Conservation (phyloP, 345 rosid species). For the Eucalyptus curtisii region DNA sequence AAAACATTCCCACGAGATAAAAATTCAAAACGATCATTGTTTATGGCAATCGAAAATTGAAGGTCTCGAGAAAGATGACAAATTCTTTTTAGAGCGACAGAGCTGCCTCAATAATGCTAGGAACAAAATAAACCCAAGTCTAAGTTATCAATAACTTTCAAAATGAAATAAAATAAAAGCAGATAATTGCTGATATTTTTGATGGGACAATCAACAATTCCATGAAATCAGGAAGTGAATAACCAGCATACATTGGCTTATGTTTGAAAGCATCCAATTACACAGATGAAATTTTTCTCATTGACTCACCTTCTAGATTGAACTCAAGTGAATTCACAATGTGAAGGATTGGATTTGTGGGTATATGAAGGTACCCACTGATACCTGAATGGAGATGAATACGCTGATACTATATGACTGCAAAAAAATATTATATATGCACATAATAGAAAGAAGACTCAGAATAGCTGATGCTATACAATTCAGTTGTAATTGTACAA, state of each 20-base stretch:
- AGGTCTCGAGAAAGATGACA: neutral
- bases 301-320: conserved; percentile 40
- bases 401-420: neutral
- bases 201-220: neutral
- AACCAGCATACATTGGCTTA: neutral
- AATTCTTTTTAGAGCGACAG: neutral
- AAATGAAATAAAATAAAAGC: neutral
- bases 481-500: neutral
- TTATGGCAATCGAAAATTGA: neutral
- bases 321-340: conserved; percentile 45
- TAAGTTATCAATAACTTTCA: neutral
- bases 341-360: conserved; percentile 57
- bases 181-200: neutral
- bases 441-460: neutral
- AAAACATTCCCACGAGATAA: neutral
- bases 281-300: neutral
- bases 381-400: conserved; percentile 38
- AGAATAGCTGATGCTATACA: neutral
- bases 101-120: neutral
- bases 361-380: conserved; percentile 56
- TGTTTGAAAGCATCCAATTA: neutral
- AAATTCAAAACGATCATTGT: neutral
- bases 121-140: neutral
- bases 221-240: neutral
- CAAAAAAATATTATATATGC: neutral